A percentile compares a stretch with the other conserved stretches of the same genome.
Conservation (phyloP, 2,329 filamentous ascomycete genomes). For the Colletotrichum sp. region DNA sequence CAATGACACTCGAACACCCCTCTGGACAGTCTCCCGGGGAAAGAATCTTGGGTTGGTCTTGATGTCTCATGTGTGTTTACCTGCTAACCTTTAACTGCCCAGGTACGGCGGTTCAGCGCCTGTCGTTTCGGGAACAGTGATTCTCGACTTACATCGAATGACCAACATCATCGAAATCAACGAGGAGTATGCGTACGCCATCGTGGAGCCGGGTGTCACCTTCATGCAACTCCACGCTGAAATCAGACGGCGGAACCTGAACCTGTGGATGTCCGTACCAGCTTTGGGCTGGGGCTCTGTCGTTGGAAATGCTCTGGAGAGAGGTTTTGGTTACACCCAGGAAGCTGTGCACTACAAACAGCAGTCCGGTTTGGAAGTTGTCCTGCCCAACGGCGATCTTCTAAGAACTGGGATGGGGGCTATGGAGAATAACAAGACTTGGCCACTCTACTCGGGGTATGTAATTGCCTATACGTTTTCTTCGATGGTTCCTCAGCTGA, state of each 20-base stretch:
- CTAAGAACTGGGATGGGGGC: constrained; percentile 46
- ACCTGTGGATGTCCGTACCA: constrained; percentile 52
- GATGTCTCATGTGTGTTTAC: too few species aligned
- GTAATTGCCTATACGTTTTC: neutral
- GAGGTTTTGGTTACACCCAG: constrained; percentile 36
- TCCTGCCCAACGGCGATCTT: constrained; percentile 41
- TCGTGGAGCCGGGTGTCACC: constrained; percentile 49
- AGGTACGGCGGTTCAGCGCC: constrained; percentile 54
- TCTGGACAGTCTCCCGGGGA: neutral
- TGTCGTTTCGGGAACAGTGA: constrained; percentile 37
- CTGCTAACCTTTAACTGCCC: too few species aligned
- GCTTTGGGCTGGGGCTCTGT: constrained; percentile 29
- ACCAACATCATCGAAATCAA: constrained; percentile 47
- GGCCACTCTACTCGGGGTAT: neutral
- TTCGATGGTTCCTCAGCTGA: neutral
- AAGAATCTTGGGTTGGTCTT: neutral
- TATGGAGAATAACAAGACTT: constrained; percentile 27
- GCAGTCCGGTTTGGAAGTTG: constrained; percentile 46
- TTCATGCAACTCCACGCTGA: constrained; percentile 45
- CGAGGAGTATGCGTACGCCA: constrained; percentile 44
- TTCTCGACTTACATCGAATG: constrained; percentile 47
- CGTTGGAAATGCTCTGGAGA: constrained; percentile 30
- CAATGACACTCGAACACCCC: neutral
- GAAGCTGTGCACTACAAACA: constrained; percentile 40
- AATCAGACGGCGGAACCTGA: constrained; percentile 33